Conservation (phyloP, 306 rosid genomes). For the Vicia faba region DNA sequence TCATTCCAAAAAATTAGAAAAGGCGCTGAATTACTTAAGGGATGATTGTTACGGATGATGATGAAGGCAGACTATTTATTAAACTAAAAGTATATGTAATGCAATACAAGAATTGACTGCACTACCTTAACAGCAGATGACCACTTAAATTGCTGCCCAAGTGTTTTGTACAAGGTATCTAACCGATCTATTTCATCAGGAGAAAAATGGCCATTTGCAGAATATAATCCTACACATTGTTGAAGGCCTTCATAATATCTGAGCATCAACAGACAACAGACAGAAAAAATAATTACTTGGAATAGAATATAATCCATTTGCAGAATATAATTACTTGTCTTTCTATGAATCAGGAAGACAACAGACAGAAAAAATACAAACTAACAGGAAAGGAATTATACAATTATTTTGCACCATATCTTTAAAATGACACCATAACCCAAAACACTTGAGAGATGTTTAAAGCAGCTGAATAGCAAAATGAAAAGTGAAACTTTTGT, state of each 20-base stretch:
- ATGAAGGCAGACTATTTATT: constrained; percentile 8
- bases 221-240: constrained; percentile 74
- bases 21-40: neutral
- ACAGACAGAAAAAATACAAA: constrained; percentile 5
- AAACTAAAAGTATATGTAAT: constrained; percentile 24
- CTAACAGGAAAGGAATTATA: constrained; percentile 9
- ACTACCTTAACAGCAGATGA: constrained; percentile 94
- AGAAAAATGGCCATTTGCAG: constrained; percentile 63
- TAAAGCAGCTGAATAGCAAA: constrained; percentile 46
- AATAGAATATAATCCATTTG: too few species aligned
- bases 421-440: constrained; percentile 30
- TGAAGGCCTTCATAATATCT: constrained; percentile 96
- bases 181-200: constrained; percentile 69
- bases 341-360: neutral
- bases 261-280: constrained; percentile 21
- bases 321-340: constrained; percentile 19
- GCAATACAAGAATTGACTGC: constrained; percentile 11
- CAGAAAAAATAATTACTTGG: constrained; percentile 11
- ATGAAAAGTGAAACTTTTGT: constrained; percentile 22
- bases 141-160: constrained; percentile 79
- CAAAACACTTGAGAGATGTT: constrained; percentile 62
- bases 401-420: neutral
- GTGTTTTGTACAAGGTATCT: constrained; percentile 74
- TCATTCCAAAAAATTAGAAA: neutral
- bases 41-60: constrained; percentile 14